These are phyloP conservation scores for Agrostemma githago DNA, from an alignment of 148 eudicot genomes.

Conservation along the genomic window DNA sequence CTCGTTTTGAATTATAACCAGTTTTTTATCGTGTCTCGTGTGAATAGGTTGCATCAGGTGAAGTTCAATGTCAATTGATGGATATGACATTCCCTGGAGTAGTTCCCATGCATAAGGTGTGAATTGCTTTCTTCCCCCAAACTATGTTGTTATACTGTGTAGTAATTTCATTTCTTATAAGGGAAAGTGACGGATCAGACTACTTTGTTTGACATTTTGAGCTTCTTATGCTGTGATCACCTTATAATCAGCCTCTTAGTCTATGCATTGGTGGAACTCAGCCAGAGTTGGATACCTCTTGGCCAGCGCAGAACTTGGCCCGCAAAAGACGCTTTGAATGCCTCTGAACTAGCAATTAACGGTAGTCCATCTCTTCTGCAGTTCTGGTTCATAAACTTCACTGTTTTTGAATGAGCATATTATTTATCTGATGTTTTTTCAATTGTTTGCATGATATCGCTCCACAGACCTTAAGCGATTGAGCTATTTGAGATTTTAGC, in stretches of 20 bases:
- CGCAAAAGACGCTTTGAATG: slow-evolving; percentile 40
- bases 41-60: slow-evolving; percentile 83
- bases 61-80: slow-evolving; percentile 96
- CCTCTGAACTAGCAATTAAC: slow-evolving; percentile 58
- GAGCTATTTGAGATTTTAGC: too few species aligned
- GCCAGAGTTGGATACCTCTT: slow-evolving; percentile 78
- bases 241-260: slow-evolving; percentile 66
- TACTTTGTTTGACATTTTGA: too few species aligned
- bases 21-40: slow-evolving; percentile 1
- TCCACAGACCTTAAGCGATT: not conserved
- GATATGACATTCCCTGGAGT: slow-evolving; percentile 75
- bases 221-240: slow-evolving; percentile 25
- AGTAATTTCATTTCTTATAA: not conserved
- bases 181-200: too few species aligned
- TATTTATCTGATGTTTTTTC: not conserved
- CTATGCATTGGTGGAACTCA: slow-evolving; percentile 79
- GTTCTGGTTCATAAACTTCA: not conserved
- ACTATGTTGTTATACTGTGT: not conserved
- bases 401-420: not conserved
- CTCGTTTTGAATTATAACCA: too few species aligned
- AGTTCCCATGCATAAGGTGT: slow-evolving; percentile 96
- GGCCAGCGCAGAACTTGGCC: slow-evolving; percentile 65
- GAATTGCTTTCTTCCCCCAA: slow-evolving; percentile 2
- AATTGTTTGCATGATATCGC: not conserved
- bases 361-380: slow-evolving; percentile 34